A percentile compares a stretch with the other conserved stretches of the same genome.
These are phyloP conservation scores for Gremmenia infestans DNA, from an alignment of 2,329 filamentous ascomycete species.

Conservation along the genomic window DNA sequence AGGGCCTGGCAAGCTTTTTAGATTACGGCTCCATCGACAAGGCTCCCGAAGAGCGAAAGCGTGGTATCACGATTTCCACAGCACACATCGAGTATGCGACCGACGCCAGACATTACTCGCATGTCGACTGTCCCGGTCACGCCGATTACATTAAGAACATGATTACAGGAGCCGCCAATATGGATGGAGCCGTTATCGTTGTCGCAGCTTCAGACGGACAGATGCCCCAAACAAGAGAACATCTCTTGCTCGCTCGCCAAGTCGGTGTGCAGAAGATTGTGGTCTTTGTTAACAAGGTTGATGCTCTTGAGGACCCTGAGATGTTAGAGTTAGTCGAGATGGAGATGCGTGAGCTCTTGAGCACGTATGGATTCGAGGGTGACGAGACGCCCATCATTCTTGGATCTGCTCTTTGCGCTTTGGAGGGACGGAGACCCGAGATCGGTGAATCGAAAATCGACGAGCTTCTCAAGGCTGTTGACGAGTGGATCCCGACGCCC, in stretches of 20 bases:
- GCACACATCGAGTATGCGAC: slow-evolving; percentile 98
- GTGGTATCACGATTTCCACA: slow-evolving; percentile 98
- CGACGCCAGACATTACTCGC: slow-evolving; percentile 91
- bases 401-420: slow-evolving; percentile 91
- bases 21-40: slow-evolving; percentile 99
- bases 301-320: slow-evolving; percentile 93
- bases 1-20: slow-evolving; percentile 89
- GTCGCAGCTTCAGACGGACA: slow-evolving; percentile 97
- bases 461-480: slow-evolving; percentile 83
- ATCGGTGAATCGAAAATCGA: slow-evolving; percentile 87
- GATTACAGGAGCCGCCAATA: slow-evolving; percentile 99
- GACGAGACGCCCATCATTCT: slow-evolving; percentile 97
- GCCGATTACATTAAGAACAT: slow-evolving; percentile 99
- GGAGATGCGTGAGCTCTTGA: slow-evolving; percentile 98
- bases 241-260: slow-evolving; percentile 94
- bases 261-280: slow-evolving; percentile 98
- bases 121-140: slow-evolving; percentile 99
- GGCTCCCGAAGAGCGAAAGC: slow-evolving; percentile 97
- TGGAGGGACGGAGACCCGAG: slow-evolving; percentile 81
- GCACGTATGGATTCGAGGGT: slow-evolving; percentile 91
- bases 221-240: slow-evolving; percentile 99
- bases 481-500: slow-evolving; percentile 94
- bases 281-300: slow-evolving; percentile 99
- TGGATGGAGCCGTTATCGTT: slow-evolving; percentile 98
- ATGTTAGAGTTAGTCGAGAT: slow-evolving; percentile 99